These are phyloP conservation scores for Eustoma russellianum DNA, from an alignment of 257 asterid genomes.

Conservation along the genomic window DNA sequence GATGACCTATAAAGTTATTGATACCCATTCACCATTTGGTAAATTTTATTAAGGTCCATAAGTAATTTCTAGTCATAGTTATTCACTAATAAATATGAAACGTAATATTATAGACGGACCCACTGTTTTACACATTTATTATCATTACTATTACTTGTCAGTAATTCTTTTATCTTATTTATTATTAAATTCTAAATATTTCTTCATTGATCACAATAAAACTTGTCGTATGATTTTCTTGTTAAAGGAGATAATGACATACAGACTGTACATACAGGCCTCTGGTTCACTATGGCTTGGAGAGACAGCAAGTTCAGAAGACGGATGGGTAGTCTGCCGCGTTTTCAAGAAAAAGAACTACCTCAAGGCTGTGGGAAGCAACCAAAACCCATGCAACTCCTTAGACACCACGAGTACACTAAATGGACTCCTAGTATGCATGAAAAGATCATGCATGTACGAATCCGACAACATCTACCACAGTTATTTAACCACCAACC, in stretches of 20 bases:
- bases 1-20: too few relatives aligned
- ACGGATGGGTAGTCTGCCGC: conserved; percentile 95
- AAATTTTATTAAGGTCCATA: too few relatives aligned
- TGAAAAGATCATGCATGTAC: conserved; percentile 66
- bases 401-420: conserved; percentile 26
- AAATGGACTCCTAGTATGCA: conserved; percentile 62
- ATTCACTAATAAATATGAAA: too few relatives aligned
- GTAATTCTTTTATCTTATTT: background rate
- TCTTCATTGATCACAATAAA: background rate
- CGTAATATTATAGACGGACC: too few relatives aligned
- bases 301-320: conserved; percentile 41
- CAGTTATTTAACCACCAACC: conserved; percentile 1
- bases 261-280: conserved; percentile 18
- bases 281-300: conserved; percentile 12
- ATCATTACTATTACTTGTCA: too few relatives aligned
- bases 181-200: background rate
- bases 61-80: too few relatives aligned
- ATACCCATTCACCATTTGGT: too few relatives aligned
- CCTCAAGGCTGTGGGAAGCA: conserved; percentile 56
- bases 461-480: conserved; percentile 19
- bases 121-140: too few relatives aligned
- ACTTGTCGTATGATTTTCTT: too few relatives aligned
- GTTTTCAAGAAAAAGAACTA: conserved; percentile 96
- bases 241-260: background rate
- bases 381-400: conserved; percentile 23